Percentiles rank a stretch among this genome's conserved stretches.
Evolutionary conservation across 768 basidiomycete species (phyloP).

Genomic region (Tulasnella sp.): DNA sequence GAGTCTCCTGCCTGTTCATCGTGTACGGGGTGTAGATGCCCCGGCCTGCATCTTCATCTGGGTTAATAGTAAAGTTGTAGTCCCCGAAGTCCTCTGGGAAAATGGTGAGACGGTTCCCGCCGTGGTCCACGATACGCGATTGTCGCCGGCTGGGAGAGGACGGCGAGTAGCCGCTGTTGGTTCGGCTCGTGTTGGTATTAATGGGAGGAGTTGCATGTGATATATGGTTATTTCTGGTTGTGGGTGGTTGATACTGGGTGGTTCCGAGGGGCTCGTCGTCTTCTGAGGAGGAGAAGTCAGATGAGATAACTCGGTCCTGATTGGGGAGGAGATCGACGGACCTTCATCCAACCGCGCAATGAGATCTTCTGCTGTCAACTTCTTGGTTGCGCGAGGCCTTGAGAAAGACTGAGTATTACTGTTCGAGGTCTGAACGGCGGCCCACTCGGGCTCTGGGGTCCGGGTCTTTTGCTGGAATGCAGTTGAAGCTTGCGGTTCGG

Average conservation of each 20-base stretch:
- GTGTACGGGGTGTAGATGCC: background rate
- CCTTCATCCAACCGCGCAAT: background rate
- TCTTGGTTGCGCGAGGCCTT: background rate
- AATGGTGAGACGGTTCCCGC: background rate
- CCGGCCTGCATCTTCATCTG: background rate
- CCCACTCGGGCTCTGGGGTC: background rate
- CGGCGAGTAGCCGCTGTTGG: background rate
- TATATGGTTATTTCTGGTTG: background rate
- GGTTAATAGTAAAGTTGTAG: background rate
- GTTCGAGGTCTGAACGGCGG: background rate
- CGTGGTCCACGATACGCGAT: background rate
- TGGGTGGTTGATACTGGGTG: background rate
- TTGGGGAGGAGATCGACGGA: background rate
- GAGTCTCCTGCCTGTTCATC: background rate
- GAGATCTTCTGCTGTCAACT: background rate
- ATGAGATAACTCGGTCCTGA: background rate
- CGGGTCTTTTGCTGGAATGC: background rate
- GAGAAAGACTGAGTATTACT: background rate
- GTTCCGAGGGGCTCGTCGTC: background rate
- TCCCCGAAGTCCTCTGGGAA: background rate
- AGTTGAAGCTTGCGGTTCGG: background rate
- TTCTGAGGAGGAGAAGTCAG: background rate
- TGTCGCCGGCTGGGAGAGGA: background rate
- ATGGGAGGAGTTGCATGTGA: background rate
- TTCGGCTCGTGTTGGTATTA: background rate